Conservation (phyloP, 2,329 filamentous ascomycete species). For the Calonectria naviculata region DNA sequence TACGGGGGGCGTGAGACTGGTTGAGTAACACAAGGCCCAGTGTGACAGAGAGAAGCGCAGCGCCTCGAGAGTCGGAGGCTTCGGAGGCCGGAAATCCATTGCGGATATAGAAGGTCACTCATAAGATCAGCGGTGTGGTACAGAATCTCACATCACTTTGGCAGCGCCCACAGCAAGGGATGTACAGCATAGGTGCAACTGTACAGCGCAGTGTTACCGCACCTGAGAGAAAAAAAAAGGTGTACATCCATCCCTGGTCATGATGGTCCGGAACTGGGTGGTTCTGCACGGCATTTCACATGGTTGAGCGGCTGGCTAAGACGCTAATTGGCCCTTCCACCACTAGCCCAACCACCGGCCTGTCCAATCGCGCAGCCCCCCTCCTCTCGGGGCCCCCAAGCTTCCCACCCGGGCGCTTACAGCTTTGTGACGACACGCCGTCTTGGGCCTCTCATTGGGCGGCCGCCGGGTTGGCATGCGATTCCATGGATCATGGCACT, state of each 20-base stretch:
- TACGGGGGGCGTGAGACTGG: slow-evolving; percentile 29
- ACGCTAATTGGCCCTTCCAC: slow-evolving; percentile 37
- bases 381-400: slow-evolving; percentile 28
- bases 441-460: slow-evolving; percentile 41
- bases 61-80: slow-evolving; percentile 10
- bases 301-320: slow-evolving; percentile 22
- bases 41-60: background rate
- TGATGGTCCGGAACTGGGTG: slow-evolving; percentile 1
- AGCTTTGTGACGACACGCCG: slow-evolving; percentile 29
- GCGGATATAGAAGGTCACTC: background rate
- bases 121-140: slow-evolving; percentile 4
- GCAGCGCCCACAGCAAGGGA: slow-evolving; percentile 23
- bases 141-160: slow-evolving; percentile 23
- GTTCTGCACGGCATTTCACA: slow-evolving; percentile 32
- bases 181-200: background rate
- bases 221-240: slow-evolving; percentile 6
- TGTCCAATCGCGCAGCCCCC: slow-evolving; percentile 41
- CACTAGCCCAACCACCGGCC: slow-evolving; percentile 27
- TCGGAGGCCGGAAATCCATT: slow-evolving; percentile 11
- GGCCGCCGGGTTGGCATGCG: slow-evolving; percentile 6
- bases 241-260: slow-evolving; percentile 19
- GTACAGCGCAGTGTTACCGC: background rate
- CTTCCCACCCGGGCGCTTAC: slow-evolving; percentile 47
- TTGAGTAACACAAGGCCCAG: background rate
- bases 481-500: slow-evolving; percentile 18